A percentile compares a stretch with the other conserved stretches of the same genome.
phyloP scores from a whole-genome alignment of 208 protist genomes.

The Naegleria lovaniensis region DNA sequence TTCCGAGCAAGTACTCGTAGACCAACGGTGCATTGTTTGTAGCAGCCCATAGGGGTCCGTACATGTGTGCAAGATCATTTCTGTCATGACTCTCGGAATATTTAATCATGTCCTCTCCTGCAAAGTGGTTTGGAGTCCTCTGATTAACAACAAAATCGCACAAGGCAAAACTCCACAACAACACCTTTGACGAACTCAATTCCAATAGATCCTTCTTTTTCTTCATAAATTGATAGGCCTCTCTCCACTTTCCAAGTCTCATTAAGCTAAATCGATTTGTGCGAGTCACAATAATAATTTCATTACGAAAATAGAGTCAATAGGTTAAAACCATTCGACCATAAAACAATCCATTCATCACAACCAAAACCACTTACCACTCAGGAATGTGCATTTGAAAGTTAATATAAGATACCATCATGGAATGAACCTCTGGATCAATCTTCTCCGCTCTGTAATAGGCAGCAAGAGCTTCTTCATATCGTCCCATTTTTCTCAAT shows the following conservation, averaged over 20 bases:
- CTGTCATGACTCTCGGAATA: too few relatives aligned
- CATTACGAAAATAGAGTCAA: too few relatives aligned
- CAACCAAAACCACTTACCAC: too few relatives aligned
- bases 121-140: background rate
- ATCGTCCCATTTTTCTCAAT: background rate
- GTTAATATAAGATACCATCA: background rate
- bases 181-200: background rate
- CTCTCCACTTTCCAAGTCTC: background rate
- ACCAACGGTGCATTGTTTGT: background rate
- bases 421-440: background rate
- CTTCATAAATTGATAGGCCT: conserved; percentile 4
- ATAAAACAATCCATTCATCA: too few relatives aligned
- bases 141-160: background rate
- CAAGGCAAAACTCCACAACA: background rate
- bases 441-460: background rate
- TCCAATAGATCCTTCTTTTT: background rate
- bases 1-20: background rate
- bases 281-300: too few relatives aligned
- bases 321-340: too few relatives aligned
- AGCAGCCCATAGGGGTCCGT: background rate
- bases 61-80: background rate
- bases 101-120: background rate
- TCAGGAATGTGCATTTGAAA: background rate
- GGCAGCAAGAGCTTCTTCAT: background rate
- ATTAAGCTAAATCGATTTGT: background rate